Base-by-base conservation (phyloP, 805 yeast genomes). In the Ogataea pini region DNA sequence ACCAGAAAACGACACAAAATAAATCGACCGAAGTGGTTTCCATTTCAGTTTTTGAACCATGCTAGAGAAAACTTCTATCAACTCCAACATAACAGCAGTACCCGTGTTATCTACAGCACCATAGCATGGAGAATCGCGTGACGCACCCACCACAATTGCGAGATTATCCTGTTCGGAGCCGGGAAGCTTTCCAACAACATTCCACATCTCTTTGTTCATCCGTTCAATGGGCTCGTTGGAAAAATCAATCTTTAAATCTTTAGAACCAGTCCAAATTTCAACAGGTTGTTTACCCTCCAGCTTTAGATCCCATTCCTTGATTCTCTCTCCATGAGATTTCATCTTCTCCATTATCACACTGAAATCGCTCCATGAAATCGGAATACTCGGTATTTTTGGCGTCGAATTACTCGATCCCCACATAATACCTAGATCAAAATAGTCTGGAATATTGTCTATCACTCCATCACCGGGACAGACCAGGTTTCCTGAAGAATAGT, bases 1-100 rank as follows among this genome's bases (percentile, higher is more conserved):
- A 1, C 87, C 97, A 58, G 91, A 96, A 71, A 86, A 89, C 0
- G 96, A 87, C 0, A 82, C 80, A 68, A 91, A 90, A 60, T 85
- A 84, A 12, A 91, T 83, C 3, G 91, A 76, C 63, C 98, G 77
- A 33, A 89, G 65, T 0, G 98, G 97, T 39, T 73, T 71, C 97
- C 97, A 91, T 50, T 83, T 80, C 57, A 76, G 77, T 31, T 82
- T 72, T 44, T 80, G 73, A 49, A 79, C 82, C 64, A 90, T 70
- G 22, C 79, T 73, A 17, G 88, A 80, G 46, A 90, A 79, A 0
- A 86, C 64, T 48, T 85, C 79, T 8, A 87, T 80, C 49, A 91
- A 67, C 53, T 91, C 92, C 18, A 91, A 65, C 46, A 91, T 60
- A 1, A 85, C 71, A 0, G 85, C 81, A 1, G 94, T 83, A 1